Conservation (phyloP, 2,329 filamentous ascomycete genomes). For the Cladophialophora yegresii region DNA sequence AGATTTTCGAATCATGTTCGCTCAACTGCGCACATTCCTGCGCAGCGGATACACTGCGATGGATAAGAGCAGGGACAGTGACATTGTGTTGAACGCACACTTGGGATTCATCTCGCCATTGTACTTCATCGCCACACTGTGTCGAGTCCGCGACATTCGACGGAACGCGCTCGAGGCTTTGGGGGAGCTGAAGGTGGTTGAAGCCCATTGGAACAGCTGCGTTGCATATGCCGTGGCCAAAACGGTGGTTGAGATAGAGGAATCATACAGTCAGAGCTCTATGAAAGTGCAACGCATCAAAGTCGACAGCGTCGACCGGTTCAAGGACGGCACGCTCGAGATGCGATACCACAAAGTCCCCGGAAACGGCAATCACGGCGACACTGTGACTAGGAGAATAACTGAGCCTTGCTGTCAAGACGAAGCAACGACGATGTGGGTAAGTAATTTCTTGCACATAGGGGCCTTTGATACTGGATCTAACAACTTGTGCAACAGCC, state of each 20-base stretch:
- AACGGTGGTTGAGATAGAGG: constrained; percentile 21
- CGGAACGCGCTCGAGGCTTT: constrained; percentile 24
- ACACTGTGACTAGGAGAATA: constrained; percentile 13
- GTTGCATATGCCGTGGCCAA: constrained; percentile 29
- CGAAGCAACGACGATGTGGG: constrained; percentile 28
- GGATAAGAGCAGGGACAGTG: constrained; percentile 14
- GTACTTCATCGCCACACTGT: constrained; percentile 29
- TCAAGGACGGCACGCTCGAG: constrained; percentile 18
- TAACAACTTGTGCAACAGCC: constrained; percentile 19
- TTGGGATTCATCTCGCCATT: constrained; percentile 28
- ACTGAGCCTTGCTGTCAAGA: constrained; percentile 22
- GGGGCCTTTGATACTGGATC: background rate
- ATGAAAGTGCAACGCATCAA: constrained; percentile 19
- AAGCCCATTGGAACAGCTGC: constrained; percentile 31
- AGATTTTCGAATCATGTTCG: constrained; percentile 31
- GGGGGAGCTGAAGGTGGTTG: constrained; percentile 21
- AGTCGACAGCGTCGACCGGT: constrained; percentile 26
- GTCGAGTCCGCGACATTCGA: constrained; percentile 25
- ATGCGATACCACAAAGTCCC: constrained; percentile 22
- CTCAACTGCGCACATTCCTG: constrained; percentile 27
- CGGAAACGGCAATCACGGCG: constrained; percentile 11
- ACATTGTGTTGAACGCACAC: constrained; percentile 21
- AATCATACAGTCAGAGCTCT: constrained; percentile 7
- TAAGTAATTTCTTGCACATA: constrained; percentile 4
- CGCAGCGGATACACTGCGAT: constrained; percentile 21